Evolutionary conservation across 2,329 filamentous ascomycete genomes (phyloP).

Genomic region (Cytospora mali): DNA sequence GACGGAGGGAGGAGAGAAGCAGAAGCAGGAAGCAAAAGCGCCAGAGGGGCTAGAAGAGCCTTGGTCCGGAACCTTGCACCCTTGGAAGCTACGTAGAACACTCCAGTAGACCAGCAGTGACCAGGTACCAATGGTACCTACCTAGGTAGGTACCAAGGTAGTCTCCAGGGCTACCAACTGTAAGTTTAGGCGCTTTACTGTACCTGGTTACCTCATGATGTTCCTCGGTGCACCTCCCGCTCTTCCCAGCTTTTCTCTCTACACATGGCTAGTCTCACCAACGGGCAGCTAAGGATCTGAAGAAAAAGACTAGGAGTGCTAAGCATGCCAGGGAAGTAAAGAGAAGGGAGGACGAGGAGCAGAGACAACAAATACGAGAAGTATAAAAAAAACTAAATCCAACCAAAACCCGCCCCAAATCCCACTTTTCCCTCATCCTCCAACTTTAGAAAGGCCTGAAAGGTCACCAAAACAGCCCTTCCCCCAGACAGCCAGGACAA

Average conservation of each 20-base stretch:
- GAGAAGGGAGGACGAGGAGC: neutral
- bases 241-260: neutral
- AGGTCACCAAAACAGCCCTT: neutral
- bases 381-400: neutral
- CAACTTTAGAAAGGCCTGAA: neutral
- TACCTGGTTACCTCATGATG: no score
- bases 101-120: no score
- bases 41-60: neutral
- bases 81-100: neutral
- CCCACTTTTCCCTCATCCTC: neutral
- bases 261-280: neutral
- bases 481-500: no score
- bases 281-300: neutral
- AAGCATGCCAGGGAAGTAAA: no score
- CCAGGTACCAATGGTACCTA: neutral
- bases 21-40: neutral
- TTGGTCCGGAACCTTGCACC: no score
- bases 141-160: no score
- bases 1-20: neutral
- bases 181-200: no score
- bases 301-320: no score
- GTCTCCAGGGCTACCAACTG: no score
- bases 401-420: neutral
- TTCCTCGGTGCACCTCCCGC: no score
- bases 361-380: neutral